Conservation (phyloP, 139 green algal species). For the Coelastrella sp. region DNA sequence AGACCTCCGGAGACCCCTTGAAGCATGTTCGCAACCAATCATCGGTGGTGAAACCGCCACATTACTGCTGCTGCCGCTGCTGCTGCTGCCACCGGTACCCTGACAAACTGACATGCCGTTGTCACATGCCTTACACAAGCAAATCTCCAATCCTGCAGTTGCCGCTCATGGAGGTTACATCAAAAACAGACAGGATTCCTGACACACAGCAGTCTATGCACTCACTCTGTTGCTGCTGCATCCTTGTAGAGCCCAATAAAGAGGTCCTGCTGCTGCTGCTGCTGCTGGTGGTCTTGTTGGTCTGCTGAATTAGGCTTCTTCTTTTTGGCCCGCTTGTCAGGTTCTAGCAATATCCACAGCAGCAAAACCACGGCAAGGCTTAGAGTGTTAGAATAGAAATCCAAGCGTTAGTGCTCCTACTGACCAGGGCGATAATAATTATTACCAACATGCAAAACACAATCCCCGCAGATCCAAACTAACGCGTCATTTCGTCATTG, state of each 20-base stretch:
- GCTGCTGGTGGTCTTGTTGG: neutral
- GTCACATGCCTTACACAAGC: neutral
- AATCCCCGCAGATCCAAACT: too few species aligned
- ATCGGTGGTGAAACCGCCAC: too few species aligned
- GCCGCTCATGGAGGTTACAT: neutral
- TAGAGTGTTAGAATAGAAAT: neutral
- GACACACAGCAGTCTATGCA: neutral
- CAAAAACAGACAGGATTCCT: neutral
- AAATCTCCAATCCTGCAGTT: neutral
- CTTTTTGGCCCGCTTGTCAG: constrained; percentile 49
- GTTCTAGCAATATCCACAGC: constrained; percentile 7
- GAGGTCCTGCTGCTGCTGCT: constrained; percentile 41
- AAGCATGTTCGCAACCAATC: too few species aligned
- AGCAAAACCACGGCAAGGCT: neutral
- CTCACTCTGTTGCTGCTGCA: constrained; percentile 32
- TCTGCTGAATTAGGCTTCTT: constrained; percentile 28
- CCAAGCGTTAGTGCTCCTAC: neutral
- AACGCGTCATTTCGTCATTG: too few species aligned
- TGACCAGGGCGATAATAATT: too few species aligned
- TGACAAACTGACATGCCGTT: too few species aligned
- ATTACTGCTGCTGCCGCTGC: too few species aligned
- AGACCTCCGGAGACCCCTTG: too few species aligned
- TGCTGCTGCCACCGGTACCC: too few species aligned
- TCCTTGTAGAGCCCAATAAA: constrained; percentile 42
- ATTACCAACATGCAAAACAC: too few species aligned